Evolutionary conservation across 176 grass and related monocot species (phyloP).

Genomic region (Carex pumila): DNA sequence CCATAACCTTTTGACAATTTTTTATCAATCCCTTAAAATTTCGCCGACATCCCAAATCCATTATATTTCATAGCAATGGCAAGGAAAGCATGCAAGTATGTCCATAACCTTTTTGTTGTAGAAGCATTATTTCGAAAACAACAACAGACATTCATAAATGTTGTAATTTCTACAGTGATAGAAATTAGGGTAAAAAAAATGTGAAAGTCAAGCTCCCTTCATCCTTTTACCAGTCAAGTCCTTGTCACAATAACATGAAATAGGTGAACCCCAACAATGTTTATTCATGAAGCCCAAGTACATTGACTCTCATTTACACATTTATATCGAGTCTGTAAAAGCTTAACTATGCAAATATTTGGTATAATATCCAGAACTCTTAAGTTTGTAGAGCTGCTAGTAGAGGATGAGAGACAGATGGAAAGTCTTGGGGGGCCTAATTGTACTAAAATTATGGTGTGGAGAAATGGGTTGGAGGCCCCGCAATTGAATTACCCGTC

Average conservation of each 20-base stretch:
- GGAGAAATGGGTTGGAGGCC: conserved; percentile 62
- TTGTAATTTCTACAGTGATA: neutral
- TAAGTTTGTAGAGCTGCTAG: conserved; percentile 71
- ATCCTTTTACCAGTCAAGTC: neutral
- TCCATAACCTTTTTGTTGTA: conserved; percentile 12
- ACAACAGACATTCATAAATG: neutral
- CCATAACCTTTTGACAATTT: too few relatives aligned
- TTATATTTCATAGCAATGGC: conserved; percentile 47
- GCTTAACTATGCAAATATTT: conserved; percentile 19
- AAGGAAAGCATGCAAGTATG: conserved; percentile 71
- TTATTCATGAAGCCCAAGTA: neutral
- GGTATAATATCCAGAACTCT: conserved; percentile 55
- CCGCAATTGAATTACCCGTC: conserved; percentile 40
- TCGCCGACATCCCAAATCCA: conserved; percentile 61
- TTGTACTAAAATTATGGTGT: conserved; percentile 81
- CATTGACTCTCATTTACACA: conserved; percentile 13
- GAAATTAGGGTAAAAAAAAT: neutral
- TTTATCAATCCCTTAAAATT: too few relatives aligned
- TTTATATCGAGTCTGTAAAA: neutral
- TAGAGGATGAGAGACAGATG: conserved; percentile 78
- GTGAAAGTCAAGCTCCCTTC: neutral
- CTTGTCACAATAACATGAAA: neutral
- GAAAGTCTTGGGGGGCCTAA: conserved; percentile 65
- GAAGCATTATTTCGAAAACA: neutral
- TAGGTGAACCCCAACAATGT: neutral